Conservation (phyloP, 192 early-diverging fungal genomes). For the Coemansia sp. region DNA sequence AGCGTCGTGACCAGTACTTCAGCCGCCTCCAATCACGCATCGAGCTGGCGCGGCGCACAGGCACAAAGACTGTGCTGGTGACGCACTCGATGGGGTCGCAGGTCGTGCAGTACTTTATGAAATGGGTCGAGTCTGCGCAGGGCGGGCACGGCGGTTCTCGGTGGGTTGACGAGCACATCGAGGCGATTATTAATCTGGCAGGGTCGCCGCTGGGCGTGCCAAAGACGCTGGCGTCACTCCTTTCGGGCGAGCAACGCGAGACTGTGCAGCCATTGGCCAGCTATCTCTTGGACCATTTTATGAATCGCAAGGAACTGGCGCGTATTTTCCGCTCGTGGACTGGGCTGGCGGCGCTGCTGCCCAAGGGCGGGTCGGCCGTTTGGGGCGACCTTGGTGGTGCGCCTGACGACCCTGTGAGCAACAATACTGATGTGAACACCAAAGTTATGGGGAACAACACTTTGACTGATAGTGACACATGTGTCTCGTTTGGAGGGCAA, state of each 20-base stretch:
- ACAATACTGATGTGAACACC: not conserved
- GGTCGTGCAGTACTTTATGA: constrained; percentile 81
- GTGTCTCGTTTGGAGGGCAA: constrained; percentile 57
- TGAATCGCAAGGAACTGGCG: constrained; percentile 71
- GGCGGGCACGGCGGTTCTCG: constrained; percentile 68
- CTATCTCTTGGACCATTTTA: constrained; percentile 83
- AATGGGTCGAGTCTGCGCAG: constrained; percentile 73
- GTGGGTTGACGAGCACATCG: constrained; percentile 80
- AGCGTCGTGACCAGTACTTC: constrained; percentile 81
- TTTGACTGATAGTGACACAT: too few species aligned
- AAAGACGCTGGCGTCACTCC: constrained; percentile 72
- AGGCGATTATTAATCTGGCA: constrained; percentile 80
- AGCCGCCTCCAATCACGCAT: constrained; percentile 71
- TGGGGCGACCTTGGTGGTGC: constrained; percentile 71
- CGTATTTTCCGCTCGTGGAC: constrained; percentile 81
- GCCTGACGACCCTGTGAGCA: constrained; percentile 65
- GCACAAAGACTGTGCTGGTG: constrained; percentile 59
- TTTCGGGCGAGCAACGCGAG: constrained; percentile 82
- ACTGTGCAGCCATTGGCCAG: constrained; percentile 76
- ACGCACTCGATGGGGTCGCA: constrained; percentile 62
- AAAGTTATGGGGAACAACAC: constrained; percentile 22
- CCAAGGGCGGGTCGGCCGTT: constrained; percentile 77
- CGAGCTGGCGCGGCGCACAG: constrained; percentile 58
- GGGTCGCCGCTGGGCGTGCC: constrained; percentile 85
- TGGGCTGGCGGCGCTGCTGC: constrained; percentile 73